These are phyloP conservation scores for Angomonas ambiguus DNA, from an alignment of 208 protist genomes.

Conservation along the genomic window DNA sequence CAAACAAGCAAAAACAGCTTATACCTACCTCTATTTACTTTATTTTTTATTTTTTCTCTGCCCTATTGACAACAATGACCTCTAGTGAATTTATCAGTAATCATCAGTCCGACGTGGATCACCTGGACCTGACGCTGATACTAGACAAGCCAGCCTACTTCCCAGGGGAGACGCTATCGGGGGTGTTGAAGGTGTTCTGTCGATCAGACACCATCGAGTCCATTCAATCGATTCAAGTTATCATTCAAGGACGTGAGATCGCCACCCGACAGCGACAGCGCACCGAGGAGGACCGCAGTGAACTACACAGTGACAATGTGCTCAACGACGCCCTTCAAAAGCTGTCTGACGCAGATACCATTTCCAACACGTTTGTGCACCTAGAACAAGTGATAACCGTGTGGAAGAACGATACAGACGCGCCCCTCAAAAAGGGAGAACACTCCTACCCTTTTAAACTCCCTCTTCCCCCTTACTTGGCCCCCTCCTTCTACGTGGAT, in stretches of 20 bases:
- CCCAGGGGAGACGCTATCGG: background rate
- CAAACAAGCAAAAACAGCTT: constrained; percentile 1
- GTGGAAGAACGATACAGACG: background rate
- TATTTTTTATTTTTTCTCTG: background rate
- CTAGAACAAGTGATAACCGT: background rate
- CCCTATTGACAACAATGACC: background rate
- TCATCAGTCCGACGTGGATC: background rate
- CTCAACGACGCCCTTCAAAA: background rate
- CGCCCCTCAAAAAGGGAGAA: background rate
- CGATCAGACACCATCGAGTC: background rate
- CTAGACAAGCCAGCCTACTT: background rate
- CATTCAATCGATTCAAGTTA: background rate
- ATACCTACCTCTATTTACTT: too few relatives aligned
- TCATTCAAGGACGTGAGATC: background rate
- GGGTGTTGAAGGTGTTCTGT: background rate
- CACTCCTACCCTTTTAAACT: background rate
- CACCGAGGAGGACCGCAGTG: background rate
- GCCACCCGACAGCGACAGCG: background rate
- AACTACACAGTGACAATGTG: background rate
- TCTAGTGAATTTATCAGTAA: background rate
- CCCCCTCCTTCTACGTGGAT: background rate
- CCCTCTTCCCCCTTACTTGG: background rate
- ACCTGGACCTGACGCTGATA: background rate
- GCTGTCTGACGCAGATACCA: background rate
- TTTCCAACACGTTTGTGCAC: constrained; percentile 1